Conservation (phyloP, 1,284 basidiomycete genomes). For the Ganoderma meredithae region DNA sequence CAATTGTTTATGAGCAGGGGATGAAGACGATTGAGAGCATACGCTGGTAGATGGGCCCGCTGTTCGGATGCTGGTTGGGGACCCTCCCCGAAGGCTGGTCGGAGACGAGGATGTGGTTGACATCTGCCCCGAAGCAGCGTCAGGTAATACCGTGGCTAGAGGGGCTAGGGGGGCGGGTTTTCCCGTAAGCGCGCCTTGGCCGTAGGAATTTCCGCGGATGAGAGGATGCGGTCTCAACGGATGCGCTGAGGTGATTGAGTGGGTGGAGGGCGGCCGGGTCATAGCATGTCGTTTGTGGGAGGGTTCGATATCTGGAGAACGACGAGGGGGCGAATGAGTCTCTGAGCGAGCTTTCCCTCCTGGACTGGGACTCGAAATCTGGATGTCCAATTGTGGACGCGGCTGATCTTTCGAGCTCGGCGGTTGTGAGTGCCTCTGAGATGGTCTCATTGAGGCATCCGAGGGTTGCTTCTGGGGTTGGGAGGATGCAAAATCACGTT, state of each 20-base stretch:
- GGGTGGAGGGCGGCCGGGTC: slow-evolving; percentile 70
- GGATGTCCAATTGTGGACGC: slow-evolving; percentile 31
- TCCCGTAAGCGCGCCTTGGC: slow-evolving; percentile 45
- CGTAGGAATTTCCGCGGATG: slow-evolving; percentile 74
- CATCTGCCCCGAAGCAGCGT: slow-evolving; percentile 53
- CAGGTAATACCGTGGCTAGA: slow-evolving; percentile 61
- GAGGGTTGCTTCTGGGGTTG: slow-evolving; percentile 24
- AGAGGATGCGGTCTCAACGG: slow-evolving; percentile 73
- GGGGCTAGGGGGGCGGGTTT: slow-evolving; percentile 69
- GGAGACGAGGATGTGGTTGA: slow-evolving; percentile 48
- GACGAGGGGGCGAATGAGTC: slow-evolving; percentile 49
- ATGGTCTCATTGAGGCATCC: slow-evolving; percentile 19
- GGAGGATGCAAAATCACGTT: slow-evolving; percentile 28
- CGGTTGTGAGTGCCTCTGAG: slow-evolving; percentile 6
- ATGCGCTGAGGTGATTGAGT: slow-evolving; percentile 53
- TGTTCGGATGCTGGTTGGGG: slow-evolving; percentile 45
- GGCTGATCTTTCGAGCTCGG: slow-evolving; percentile 29
- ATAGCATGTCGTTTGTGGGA: slow-evolving; percentile 45
- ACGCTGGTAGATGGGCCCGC: slow-evolving; percentile 39
- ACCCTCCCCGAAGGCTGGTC: slow-evolving; percentile 38
- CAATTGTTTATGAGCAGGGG: slow-evolving; percentile 40
- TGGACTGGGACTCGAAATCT: slow-evolving; percentile 39
- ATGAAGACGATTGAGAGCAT: slow-evolving; percentile 40
- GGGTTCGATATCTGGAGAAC: slow-evolving; percentile 38
- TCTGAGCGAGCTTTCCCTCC: slow-evolving; percentile 48